Percentiles rank a stretch among this genome's conserved stretches.
phyloP scores from a whole-genome alignment of 2,329 filamentous ascomycete species.

The Chaetomium sp. region DNA sequence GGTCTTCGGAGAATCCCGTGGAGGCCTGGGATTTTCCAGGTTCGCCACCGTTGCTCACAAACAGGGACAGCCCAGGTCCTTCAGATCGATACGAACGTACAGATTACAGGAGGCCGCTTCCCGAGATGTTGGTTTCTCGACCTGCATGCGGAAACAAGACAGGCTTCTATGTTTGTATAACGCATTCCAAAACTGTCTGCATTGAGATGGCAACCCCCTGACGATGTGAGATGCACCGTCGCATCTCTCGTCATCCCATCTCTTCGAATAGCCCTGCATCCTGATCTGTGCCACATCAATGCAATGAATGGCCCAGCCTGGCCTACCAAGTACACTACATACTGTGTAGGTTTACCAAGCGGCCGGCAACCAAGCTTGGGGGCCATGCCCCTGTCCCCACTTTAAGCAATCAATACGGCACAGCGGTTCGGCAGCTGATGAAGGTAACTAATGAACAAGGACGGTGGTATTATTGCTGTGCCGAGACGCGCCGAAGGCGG shows the following conservation, averaged over 20 bases:
- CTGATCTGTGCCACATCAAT: conserved; percentile 4
- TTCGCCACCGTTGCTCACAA: not conserved
- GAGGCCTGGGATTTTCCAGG: not conserved
- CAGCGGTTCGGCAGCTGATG: conserved; percentile 7
- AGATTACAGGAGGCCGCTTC: not conserved
- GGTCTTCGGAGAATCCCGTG: not conserved
- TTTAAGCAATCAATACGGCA: conserved; percentile 13
- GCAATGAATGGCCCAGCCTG: not conserved
- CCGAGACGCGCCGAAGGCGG: not conserved
- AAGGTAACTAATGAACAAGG: not conserved
- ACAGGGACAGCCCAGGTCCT: not conserved
- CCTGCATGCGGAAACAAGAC: not conserved
- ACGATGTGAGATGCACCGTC: not conserved
- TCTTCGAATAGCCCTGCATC: not conserved
- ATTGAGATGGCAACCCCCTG: not conserved
- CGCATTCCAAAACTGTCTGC: not conserved
- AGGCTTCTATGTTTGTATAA: not conserved
- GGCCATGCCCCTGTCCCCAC: not conserved
- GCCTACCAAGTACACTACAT: too few relatives aligned
- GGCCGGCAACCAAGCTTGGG: conserved; percentile 5
- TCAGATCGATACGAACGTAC: not conserved
- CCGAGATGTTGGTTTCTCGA: not conserved
- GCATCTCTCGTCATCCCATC: conserved; percentile 2
- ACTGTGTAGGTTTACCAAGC: not conserved
- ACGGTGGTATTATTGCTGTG: not conserved